Base-by-base conservation (phyloP, 1,139 yeast genomes). In the Blastobotrys apis region DNA sequence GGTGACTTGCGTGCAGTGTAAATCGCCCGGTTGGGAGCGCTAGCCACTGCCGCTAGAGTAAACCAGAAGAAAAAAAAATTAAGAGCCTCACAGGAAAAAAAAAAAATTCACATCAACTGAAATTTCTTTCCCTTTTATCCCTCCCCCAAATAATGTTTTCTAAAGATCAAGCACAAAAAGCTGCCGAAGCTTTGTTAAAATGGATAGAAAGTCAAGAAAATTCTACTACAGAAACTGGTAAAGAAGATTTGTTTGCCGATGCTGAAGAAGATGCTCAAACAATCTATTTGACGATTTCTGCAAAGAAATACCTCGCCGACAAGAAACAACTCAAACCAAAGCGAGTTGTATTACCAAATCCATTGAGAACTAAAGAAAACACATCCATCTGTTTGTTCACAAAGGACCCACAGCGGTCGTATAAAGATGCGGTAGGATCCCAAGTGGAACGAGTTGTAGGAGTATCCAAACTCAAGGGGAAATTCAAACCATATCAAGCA, bases 311-410 rank as follows among this genome's bases (percentile, higher is more conserved):
- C 55, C 77, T 80, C 57, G 66, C 83, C 4, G 68, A 77, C 37
- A 75, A 78, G 57, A 81, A 83, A 52, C 72, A 73, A 47, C 77
- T 87, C 59, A 88, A 88, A 67, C 94, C 95, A 36, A 80, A 78
- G 59, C 63, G 77, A 44, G 73, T 90, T 45, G 54, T 55, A 15
- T 61, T 84, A 40, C 70, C 81, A 39, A 72, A 80, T 57, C 64
- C 82, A 4, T 64, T 79, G 41, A 64, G 72, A 36, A 58, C 68
- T 26, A 73, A 72, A 19, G 54, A 53, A 16, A 74, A 74, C 48
- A 69, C 78, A 55, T 41, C 75, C 47, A 73, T 84, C 33, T 84
- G 96, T 62, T 66, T 92, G 53, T 77, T 92, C 51, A 72, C 83
- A 32, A 80, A 87, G 59, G 95, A 87, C 66, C 71, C 78, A 60